Base-by-base conservation (phyloP, 352 stramenopile species). In the Pythium monospermum region DNA sequence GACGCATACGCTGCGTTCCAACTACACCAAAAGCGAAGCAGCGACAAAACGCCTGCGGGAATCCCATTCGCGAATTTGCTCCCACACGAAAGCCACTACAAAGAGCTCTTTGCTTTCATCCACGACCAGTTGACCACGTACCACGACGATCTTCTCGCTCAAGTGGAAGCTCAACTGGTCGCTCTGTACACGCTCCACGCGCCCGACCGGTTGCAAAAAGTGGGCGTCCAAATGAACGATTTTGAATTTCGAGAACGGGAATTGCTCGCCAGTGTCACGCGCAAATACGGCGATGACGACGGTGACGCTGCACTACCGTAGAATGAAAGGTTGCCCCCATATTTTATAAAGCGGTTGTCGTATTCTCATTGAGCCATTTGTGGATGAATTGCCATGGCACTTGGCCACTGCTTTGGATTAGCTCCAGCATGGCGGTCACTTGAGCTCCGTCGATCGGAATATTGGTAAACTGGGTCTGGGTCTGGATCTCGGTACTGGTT, bases 191-290 rank as follows among this genome's bases (percentile, higher is more conserved):
- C 66, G 3, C 27, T 55, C 11, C 61, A 65, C 23, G 76, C 77
- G 6, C 75, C 80, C 1, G 80, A 91, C 4, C 65, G 73, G 0
- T 11, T 87, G 10, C 25, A 38, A 1, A 88, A 91, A 45, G 64
- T 87, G 6, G 33, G 54, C 4, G 23, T n/a, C 7, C 75, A 87
- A 48, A 50, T 91, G 33, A 36, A 64, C 1, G 67, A 75, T 3
- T 86, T 79, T 53, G 69, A 70, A 21, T 85, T 63, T 27, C 64
- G 63, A 16, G 77, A 88, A 47, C 26, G 48, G 0, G 6, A 70
- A 13, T 47, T 91, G 15, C 52, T 88, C 0, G 54, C 53, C 6
- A 52, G 42, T 18, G 76, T 73, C 6, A 62, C 58, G 16, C 60
- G 43, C n/a, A 91, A 91, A 28, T 90, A 87, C 53, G 32, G n/a